phyloP scores from a whole-genome alignment of 1,139 yeast genomes.

The Yamadazyma aaseri region DNA sequence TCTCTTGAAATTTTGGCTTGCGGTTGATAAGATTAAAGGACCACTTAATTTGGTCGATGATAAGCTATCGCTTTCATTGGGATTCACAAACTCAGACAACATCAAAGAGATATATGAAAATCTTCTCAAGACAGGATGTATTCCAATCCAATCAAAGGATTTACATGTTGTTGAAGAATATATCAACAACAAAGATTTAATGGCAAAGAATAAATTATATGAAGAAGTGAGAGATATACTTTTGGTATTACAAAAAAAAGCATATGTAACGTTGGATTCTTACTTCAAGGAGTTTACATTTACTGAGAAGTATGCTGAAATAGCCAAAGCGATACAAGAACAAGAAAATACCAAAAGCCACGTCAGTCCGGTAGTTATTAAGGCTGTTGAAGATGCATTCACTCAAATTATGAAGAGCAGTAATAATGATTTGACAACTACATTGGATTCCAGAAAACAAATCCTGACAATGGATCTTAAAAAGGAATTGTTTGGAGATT shows the following conservation, averaged over 20 bases:
- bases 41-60: conserved; percentile 36
- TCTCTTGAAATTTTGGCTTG: conserved; percentile 61
- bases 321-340: conserved; percentile 2
- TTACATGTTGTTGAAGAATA: conserved; percentile 28
- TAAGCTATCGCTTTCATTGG: conserved; percentile 16
- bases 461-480: conserved; percentile 12
- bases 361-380: conserved; percentile 36
- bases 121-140: conserved; percentile 6
- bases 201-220: conserved; percentile 22
- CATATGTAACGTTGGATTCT: conserved; percentile 37
- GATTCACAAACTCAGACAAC: conserved; percentile 46
- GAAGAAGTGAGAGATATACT: conserved; percentile 56
- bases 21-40: conserved; percentile 65
- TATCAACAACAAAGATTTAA: conserved; percentile 16
- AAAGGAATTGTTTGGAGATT: conserved; percentile 38
- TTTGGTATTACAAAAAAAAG: conserved; percentile 52
- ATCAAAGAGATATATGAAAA: conserved; percentile 45
- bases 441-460: conserved; percentile 19
- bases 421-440: conserved; percentile 11
- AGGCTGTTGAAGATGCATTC: conserved; percentile 72
- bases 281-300: conserved; percentile 19
- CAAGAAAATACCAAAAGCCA: conserved; percentile 23
- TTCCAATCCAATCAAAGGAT: conserved; percentile 13
- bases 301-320: conserved; percentile 12
- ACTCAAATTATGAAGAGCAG: conserved; percentile 53